phyloP scores from a whole-genome alignment of 768 basidiomycete species.

The Roridomyces roridus region DNA sequence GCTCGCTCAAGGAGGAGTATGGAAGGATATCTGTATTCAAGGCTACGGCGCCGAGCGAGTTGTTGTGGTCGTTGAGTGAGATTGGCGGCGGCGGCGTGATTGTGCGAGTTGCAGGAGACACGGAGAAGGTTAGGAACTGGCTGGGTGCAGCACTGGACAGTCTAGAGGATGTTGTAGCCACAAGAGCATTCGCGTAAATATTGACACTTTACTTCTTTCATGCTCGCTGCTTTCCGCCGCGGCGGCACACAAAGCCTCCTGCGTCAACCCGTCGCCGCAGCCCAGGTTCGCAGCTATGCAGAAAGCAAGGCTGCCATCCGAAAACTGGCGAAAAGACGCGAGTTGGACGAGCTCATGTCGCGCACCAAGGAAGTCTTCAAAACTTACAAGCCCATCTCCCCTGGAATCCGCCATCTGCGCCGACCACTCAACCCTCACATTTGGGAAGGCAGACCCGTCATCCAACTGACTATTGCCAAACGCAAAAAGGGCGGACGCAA shows the following conservation, averaged over 20 bases:
- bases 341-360: conserved; percentile 49
- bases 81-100: conserved; percentile 59
- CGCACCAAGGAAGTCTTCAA: conserved; percentile 72
- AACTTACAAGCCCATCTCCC: conserved; percentile 89
- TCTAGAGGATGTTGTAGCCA: conserved; percentile 60
- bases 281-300: conserved; percentile 39
- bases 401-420: conserved; percentile 84
- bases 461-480: conserved; percentile 79
- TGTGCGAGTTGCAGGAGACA: conserved; percentile 79
- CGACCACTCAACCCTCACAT: conserved; percentile 85
- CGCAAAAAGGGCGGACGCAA: conserved; percentile 91
- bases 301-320: conserved; percentile 35
- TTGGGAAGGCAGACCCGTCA: conserved; percentile 85
- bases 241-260: background rate
- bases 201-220: background rate
- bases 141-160: conserved; percentile 58
- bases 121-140: conserved; percentile 79
- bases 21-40: conserved; percentile 67
- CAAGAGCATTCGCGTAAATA: conserved; percentile 59
- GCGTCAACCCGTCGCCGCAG: background rate
- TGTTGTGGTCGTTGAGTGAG: conserved; percentile 85
- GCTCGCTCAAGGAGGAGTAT: conserved; percentile 55
- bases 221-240: conserved; percentile 17
- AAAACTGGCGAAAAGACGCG: conserved; percentile 41
- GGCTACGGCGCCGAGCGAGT: conserved; percentile 58